Base-by-base conservation (phyloP, 2,329 filamentous ascomycete genomes). In the Aureobasidium sp. region DNA sequence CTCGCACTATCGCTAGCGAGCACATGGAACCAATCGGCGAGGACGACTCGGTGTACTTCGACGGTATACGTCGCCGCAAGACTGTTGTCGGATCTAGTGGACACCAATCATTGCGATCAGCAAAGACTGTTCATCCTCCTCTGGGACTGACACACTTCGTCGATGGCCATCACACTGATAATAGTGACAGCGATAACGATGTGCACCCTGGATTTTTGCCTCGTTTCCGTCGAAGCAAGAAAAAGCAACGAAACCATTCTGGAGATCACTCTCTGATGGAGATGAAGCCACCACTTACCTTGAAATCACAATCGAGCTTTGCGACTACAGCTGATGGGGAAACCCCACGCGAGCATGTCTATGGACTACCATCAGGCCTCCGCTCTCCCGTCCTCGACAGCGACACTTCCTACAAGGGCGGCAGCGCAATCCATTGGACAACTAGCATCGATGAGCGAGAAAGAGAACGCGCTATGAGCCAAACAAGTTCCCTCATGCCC, bases 101-200 rank as follows among this genome's bases (percentile, higher is more conserved):
- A 9, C 75, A 65, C 53, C 74, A 71, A 69, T 76, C 78, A 5
- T 67, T 82, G 16, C 71, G 73, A 48, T 76, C 76, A 21, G 69
- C 74, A 67, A 83, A 79, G 66, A 81, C 79, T 0, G 66, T 80
- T 0, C 89, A 94, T 70, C 90, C 89, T 2, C 91, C 91, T 0
- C 77, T 96, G 9, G 93, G 93, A 53, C 95, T 96, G 90, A 89
- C 91, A 0, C 85, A 84, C 39, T 90, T 96, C 70, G 91, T 91
- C 0, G 83, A 86, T 10, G 82, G 87, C 25, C 84, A 86, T 59
- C 77, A 84, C 13, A 71, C 69, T 47, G 70, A 73, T 54, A 21
- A 21, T 21, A 74, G 75, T 25, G 71, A 72, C 39, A 69, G 67
- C 36, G 72, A 74, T 13, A 41, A 45, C 7, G 65, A 68, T 30